Evolutionary conservation across 306 rosid species (phyloP), one percentile per base, ranked within the genome.

Genomic region (Datisca glomerata): DNA sequence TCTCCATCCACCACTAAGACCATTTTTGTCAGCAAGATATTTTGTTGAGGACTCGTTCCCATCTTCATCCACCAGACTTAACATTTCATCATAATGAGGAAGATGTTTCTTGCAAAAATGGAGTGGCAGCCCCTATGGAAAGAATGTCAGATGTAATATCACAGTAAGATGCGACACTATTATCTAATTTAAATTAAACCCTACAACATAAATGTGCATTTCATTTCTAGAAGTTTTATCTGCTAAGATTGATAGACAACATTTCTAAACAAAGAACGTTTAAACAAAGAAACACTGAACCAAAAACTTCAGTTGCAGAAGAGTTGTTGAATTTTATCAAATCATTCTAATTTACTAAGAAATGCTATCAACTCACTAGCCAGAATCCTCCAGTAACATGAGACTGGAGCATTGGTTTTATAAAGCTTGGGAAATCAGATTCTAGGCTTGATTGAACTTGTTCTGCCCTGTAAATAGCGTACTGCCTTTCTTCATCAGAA

Each of bases 1-100:
- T 49, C 59, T 68, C 84, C 84, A 75, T 22, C 80, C 80, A 5
- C 75, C 80, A 7, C 80, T 73, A 8, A 68, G 76, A 41, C 76
- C 73, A 34, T 51, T 51, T 55, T 73, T 69, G 1, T 24, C 32
- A 9, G 55, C 67, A 23, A 73, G 58, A 66, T 56, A 73, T 44
- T 53, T 61, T 0, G 64, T 41, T 48, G 47, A 53, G 50, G 40
- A 68, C 59, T 73, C 70, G 5, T 49, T 14, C 15, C 33, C 76
- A 11, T 57, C 64, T 47, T 73, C 76, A 34, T 68, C 81, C 33
- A 68, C 50, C 61, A 73, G 39, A 39, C 58, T 53, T 12, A 73
- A 21, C 11, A 41, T 25, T 50, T 56, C 70, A 39, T 68, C 76
- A 4, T 49, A 19, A 9, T 9, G 43, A 7, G 73, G 53, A 14